These are phyloP conservation scores for Metarhizium anisopliae DNA, from an alignment of 2,329 filamentous ascomycete species.

Conservation along the genomic window DNA sequence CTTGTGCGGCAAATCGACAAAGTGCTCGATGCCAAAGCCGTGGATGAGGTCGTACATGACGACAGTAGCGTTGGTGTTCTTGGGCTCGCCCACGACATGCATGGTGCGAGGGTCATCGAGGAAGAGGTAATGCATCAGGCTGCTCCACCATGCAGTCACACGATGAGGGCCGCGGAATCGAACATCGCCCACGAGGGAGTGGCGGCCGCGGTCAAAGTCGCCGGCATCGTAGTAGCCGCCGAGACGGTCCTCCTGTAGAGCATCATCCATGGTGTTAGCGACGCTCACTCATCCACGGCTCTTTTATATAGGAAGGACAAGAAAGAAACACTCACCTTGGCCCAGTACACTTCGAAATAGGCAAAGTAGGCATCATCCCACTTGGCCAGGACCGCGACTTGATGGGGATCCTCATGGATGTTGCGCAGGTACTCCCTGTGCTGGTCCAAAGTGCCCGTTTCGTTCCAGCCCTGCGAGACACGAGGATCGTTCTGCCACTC, in stretches of 20 bases:
- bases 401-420: conserved; percentile 63
- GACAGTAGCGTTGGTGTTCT: conserved; percentile 59
- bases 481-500: conserved; percentile 78
- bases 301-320: too few relatives aligned
- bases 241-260: conserved; percentile 41
- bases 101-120: conserved; percentile 51
- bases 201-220: conserved; percentile 50
- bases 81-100: conserved; percentile 59
- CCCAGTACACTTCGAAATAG: conserved; percentile 78
- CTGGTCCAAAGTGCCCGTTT: conserved; percentile 66
- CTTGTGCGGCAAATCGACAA: conserved; percentile 65
- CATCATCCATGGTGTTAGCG: neutral
- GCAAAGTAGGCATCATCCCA: conserved; percentile 66
- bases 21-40: conserved; percentile 63
- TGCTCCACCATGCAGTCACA: conserved; percentile 53
- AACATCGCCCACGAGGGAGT: conserved; percentile 50
- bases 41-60: conserved; percentile 68
- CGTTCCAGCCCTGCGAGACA: conserved; percentile 72
- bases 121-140: conserved; percentile 54
- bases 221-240: conserved; percentile 46
- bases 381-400: conserved; percentile 58
- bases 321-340: conserved; percentile 33
- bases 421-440: conserved; percentile 63
- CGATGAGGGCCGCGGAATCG: conserved; percentile 52
- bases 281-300: neutral